Evolutionary conservation across 2,329 filamentous ascomycete species (phyloP).

Genomic region (Fusarium annulatum): DNA sequence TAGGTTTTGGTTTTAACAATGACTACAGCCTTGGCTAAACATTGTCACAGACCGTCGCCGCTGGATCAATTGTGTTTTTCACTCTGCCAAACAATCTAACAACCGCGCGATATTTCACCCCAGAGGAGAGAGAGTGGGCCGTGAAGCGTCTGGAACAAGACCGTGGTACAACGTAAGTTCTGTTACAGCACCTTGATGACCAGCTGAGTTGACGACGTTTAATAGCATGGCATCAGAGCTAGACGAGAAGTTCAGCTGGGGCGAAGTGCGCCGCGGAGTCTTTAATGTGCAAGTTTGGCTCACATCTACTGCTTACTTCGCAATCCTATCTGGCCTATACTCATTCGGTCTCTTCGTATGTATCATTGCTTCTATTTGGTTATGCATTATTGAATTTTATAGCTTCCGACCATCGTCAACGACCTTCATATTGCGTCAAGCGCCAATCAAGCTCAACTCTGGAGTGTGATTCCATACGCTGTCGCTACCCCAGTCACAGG

Average conservation of each 20-base stretch:
- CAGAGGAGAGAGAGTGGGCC: not conserved
- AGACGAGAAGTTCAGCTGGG: not conserved
- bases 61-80: not conserved
- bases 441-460: not conserved
- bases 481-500: not conserved
- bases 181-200: accelerated
- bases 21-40: not conserved
- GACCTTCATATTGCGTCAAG: constrained; percentile 1
- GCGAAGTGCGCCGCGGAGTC: not conserved
- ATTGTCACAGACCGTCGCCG: not conserved
- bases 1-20: not conserved
- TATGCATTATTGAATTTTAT: accelerated
- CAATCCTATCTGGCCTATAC: constrained; percentile 4
- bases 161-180: not conserved
- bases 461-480: not conserved
- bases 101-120: not conserved
- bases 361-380: accelerated
- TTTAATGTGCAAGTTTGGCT: constrained; percentile 3
- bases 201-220: not conserved
- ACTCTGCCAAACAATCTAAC: not conserved
- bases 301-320: constrained; percentile 2
- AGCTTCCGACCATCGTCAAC: not conserved
- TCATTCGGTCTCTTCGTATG: constrained; percentile 1
- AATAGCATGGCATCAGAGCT: not conserved
- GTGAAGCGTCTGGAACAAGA: not conserved